Conservation (phyloP, 1,284 basidiomycete genomes). For the Waitea zeae region DNA sequence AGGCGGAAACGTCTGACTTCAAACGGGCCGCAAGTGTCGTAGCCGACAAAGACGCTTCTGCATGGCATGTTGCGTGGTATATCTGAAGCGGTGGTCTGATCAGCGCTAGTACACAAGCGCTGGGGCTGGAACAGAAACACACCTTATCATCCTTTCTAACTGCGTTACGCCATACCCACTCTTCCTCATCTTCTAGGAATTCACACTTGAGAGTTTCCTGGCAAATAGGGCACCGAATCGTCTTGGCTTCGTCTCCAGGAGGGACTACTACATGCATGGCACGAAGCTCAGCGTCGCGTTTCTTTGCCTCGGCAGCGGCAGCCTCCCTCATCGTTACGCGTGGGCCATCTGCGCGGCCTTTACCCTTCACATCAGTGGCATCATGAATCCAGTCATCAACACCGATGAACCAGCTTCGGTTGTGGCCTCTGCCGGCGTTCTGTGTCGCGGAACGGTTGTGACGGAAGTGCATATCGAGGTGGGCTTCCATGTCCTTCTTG, state of each 20-base stretch:
- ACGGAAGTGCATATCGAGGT: conserved; percentile 95
- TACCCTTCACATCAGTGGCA: conserved; percentile 41
- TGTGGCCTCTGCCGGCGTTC: conserved; percentile 73
- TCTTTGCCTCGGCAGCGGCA: conserved; percentile 48
- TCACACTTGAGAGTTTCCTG: conserved; percentile 89
- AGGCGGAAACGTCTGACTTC: too few species aligned
- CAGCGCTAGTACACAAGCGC: conserved; percentile 1
- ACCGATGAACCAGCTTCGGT: conserved; percentile 80
- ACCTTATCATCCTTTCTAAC: conserved; percentile 70
- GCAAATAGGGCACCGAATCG: conserved; percentile 86
- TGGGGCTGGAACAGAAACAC: conserved; percentile 15
- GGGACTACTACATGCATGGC: conserved; percentile 79
- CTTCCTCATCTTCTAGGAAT: conserved; percentile 92
- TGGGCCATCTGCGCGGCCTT: conserved; percentile 35
- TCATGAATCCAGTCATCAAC: conserved; percentile 85
- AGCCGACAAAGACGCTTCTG: conserved; percentile 51
- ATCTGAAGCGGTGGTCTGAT: conserved; percentile 25
- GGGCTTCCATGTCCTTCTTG: conserved; percentile 70
- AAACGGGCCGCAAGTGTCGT: too few species aligned
- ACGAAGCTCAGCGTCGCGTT: conserved; percentile 58
- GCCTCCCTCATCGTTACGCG: conserved; percentile 35
- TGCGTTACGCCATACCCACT: conserved; percentile 97
- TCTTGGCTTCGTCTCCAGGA: conserved; percentile 65
- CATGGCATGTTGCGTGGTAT: conserved; percentile 85
- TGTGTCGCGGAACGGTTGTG: conserved; percentile 86